Evolutionary conservation across 2,329 filamentous ascomycete genomes (phyloP), one percentile per base, ranked within the genome.

Genomic region (Talaromyces amestolkiae): DNA sequence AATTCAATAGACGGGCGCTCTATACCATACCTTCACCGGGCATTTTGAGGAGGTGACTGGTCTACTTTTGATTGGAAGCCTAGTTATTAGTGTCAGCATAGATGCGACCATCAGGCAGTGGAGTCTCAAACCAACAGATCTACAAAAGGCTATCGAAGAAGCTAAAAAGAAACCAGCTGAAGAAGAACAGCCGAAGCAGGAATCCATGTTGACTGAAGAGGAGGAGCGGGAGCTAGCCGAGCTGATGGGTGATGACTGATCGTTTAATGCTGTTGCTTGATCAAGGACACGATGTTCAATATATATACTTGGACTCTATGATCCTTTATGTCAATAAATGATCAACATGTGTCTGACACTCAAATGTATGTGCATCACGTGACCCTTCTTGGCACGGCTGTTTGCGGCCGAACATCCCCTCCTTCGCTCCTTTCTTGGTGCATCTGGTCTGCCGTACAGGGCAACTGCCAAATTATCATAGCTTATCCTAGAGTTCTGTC

Each of bases 31-130:
- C 8, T 88, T 94, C 67, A 85, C 87, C 43, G 95, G 95, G 0
- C 95, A 99, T 79, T 98, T 87, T 74, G 93, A 99, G 73, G 95
- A 98, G 77, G 89, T 99, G 15, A 97, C 92, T 0, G 92, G 89
- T 41, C 78, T 98, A 51, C 82, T 90, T 1, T 75, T 96, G 59
- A 75, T 93, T 22, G 79, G 76, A 2, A 77, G 76, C 53, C 78
- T 75, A 3, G 80, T 96, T 11, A 87, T 91, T 68, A 97, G 93
- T 75, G 91, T 95, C 63, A 88, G 91, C 69, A 96, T 98, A 70
- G 95, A 99, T 78, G 90, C 89, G 2, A 98, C 95, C 0, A 84
- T 98, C 45, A 87, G 95, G 71, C 87, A 85, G 63, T 99, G 95
- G 95, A 88, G 89, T 13, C 79, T 98, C 61, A 84, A 83, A 59